Percentiles rank a stretch among this genome's conserved stretches.
phyloP scores from a whole-genome alignment of 495 filamentous ascomycete genomes.

The Bryoglossum gracile region DNA sequence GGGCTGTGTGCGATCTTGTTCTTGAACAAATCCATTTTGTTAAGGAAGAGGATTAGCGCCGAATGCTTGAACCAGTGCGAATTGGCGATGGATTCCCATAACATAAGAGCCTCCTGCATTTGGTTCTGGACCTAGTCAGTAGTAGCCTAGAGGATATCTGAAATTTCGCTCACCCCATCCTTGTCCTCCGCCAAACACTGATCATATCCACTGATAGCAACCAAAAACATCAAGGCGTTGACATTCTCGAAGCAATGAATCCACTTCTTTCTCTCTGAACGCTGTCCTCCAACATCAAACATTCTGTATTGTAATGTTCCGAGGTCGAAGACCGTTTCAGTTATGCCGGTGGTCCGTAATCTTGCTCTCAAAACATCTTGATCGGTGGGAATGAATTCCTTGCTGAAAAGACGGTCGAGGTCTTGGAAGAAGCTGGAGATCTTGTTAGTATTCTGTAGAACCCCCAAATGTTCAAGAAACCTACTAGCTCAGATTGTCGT shows the following conservation, averaged over 20 bases:
- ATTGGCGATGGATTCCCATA: conserved; percentile 96
- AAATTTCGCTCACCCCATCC: conserved; percentile 87
- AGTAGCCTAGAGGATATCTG: neutral
- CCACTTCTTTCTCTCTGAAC: conserved; percentile 99
- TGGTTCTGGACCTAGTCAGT: conserved; percentile 61
- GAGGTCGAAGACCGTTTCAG: conserved; percentile 91
- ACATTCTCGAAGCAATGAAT: conserved; percentile 99
- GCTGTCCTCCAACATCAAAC: conserved; percentile 97
- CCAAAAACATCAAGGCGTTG: conserved; percentile 86
- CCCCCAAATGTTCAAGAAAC: conserved; percentile 27
- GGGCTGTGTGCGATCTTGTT: conserved; percentile 75
- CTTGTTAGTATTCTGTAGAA: conserved; percentile 17
- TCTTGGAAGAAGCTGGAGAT: conserved; percentile 76
- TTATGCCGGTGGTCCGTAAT: conserved; percentile 92
- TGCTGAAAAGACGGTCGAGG: conserved; percentile 81
- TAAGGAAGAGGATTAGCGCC: conserved; percentile 93
- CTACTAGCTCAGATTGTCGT: conserved; percentile 93
- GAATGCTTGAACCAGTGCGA: conserved; percentile 97
- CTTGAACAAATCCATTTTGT: conserved; percentile 98
- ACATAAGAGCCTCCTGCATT: conserved; percentile 99
- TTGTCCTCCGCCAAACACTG: conserved; percentile 96
- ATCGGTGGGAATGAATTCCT: conserved; percentile 86
- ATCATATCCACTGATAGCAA: conserved; percentile 94
- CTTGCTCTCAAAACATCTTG: conserved; percentile 93
- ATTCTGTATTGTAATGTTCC: conserved; percentile 94